Evolutionary conservation across 805 yeast genomes (phyloP), one percentile per base, ranked within the genome.

Genomic region (Cephaloascus fragrans): DNA sequence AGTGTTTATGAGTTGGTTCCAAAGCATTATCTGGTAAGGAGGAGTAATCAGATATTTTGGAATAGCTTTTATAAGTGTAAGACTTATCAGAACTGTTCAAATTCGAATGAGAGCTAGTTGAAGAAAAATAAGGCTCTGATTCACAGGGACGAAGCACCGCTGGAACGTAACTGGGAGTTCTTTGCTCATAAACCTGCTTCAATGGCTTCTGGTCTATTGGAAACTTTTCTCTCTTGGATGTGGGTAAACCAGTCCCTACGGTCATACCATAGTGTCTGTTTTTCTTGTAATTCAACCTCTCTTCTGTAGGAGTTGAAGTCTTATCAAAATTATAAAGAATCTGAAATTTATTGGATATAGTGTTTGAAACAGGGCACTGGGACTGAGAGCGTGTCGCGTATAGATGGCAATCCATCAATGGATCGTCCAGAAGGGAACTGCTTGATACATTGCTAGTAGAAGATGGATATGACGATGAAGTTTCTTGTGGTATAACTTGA

Each of bases 1-100:
- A 75, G 50, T 73, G 78, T 12, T 53, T 50, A 39, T 67, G 76
- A 8, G 73, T 67, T 14, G 79, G 78, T 45, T 71, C 77, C 12
- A 55, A 42, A 15, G 40, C 26, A 20, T 18, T 6, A 33, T 18
- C 15, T 23, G 23, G 2, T 32, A 12, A 2, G 41, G 33, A n/a
- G 28, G 14, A n/a, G 4, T 36, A 37, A 26, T 36, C 33, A 4
- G 39, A 20, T 14, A 35, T 14, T 23, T 20, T 36, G 18, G 36
- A 19, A 18, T 19, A 35, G 16, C 43, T 38, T 8, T 33, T 38
- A 10, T 23, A 23, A 6, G 6, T 6, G 12, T 23, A 23, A 23
- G 6, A 8, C 10, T 8, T 23, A 12, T 23, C 12, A 8, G 28
- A 8, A 6, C 12, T 12, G 12, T 23, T 8, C 28, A 23, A 6